These are phyloP conservation scores for Erythrobasidium hasegawianum DNA, from an alignment of 1,284 basidiomycete species.

Conservation along the genomic window DNA sequence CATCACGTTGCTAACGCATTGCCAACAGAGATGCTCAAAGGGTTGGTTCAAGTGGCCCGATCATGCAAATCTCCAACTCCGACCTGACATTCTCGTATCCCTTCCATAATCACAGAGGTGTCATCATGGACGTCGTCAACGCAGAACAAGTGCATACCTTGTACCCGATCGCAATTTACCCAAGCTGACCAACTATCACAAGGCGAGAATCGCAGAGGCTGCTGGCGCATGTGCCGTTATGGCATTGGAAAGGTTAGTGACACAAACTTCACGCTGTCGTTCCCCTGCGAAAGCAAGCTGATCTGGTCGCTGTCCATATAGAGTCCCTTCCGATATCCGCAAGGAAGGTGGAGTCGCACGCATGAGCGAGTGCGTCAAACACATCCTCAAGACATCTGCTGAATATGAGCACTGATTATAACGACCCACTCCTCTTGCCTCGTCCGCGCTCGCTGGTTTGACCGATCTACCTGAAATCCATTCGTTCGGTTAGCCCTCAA, in stretches of 20 bases:
- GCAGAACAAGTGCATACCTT: conserved; percentile 7
- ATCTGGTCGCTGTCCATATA: conserved; percentile 44
- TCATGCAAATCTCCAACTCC: not conserved
- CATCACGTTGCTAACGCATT: conserved; percentile 34
- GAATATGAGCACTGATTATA: too few relatives aligned
- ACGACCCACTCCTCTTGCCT: too few relatives aligned
- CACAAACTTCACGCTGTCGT: too few relatives aligned
- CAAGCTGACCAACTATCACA: conserved; percentile 24
- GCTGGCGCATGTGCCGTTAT: conserved; percentile 98
- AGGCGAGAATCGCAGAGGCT: conserved; percentile 95
- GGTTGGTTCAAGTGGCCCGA: conserved; percentile 22
- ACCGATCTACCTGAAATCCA: not conserved
- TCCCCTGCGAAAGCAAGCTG: not conserved
- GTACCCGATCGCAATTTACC: not conserved
- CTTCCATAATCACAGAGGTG: conserved; percentile 39
- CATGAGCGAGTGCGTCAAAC: conserved; percentile 58
- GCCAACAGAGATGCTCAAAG: conserved; percentile 51
- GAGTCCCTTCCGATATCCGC: conserved; percentile 94
- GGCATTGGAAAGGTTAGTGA: conserved; percentile 59
- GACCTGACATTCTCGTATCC: not conserved
- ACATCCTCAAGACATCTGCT: not conserved
- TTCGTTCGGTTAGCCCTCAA: conserved; percentile 42
- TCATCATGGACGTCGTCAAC: conserved; percentile 47
- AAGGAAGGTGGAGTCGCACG: conserved; percentile 83
- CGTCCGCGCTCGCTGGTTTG: too few relatives aligned